A percentile compares a stretch with the other conserved stretches of the same genome.
Conservation (phyloP, 1,139 yeast species). For the Candida sp. region DNA sequence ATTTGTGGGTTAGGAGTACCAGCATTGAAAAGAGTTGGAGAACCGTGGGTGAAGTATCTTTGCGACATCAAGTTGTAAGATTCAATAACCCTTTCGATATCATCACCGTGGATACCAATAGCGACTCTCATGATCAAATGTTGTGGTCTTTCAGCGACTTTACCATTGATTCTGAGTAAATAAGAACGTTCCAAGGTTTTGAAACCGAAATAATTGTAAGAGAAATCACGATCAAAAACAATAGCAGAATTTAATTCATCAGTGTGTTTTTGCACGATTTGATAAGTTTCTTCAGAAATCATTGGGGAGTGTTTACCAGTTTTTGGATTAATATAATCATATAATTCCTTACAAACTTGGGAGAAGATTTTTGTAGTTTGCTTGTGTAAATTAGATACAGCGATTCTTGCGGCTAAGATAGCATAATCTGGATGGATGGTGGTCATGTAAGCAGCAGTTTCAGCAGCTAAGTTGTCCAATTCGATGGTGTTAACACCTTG, state of each 20-base stretch:
- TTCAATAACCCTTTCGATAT: conserved; percentile 69
- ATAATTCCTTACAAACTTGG: conserved; percentile 67
- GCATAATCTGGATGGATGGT: conserved; percentile 97
- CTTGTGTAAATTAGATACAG: conserved; percentile 87
- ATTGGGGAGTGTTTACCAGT: conserved; percentile 71
- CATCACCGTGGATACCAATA: conserved; percentile 79
- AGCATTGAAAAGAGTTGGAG: conserved; percentile 87
- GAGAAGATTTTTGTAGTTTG: conserved; percentile 90
- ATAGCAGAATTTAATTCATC: conserved; percentile 79
- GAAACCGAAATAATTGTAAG: conserved; percentile 82
- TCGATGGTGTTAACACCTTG: conserved; percentile 97
- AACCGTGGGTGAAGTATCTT: conserved; percentile 83
- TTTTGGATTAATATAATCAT: conserved; percentile 70
- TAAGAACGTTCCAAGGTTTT: conserved; percentile 86
- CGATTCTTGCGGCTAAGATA: conserved; percentile 90
- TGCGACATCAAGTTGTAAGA: conserved; percentile 83
- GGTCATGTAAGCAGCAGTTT: conserved; percentile 96
- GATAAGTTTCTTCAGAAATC: conserved; percentile 71
- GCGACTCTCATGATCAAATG: conserved; percentile 89
- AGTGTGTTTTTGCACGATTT: conserved; percentile 58
- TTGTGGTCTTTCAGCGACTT: conserved; percentile 88
- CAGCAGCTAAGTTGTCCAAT: conserved; percentile 91
- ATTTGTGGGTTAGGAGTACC: conserved; percentile 86
- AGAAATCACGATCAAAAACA: conserved; percentile 80
- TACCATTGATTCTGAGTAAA: conserved; percentile 64